phyloP scores from a whole-genome alignment of 495 filamentous ascomycete genomes.

The Lasiosphaeris hirsuta region DNA sequence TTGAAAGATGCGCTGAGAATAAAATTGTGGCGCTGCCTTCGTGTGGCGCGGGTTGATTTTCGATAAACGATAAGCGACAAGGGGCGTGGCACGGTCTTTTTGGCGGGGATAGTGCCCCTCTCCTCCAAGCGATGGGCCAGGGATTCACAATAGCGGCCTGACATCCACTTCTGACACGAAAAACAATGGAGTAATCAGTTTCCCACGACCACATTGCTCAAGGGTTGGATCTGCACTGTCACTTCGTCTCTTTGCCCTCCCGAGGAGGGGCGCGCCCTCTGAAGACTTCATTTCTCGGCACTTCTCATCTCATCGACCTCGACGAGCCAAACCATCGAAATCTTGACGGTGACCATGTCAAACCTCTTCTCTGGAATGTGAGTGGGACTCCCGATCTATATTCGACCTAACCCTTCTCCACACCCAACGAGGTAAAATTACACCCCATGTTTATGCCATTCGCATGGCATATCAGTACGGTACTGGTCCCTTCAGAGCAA shows the following conservation, averaged over 20 bases:
- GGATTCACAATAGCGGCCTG: constrained; percentile 10
- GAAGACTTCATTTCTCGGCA: neutral
- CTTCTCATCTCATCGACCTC: constrained; percentile 5
- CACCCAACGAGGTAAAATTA: neutral
- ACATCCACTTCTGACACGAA: constrained; percentile 8
- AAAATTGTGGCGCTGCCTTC: no score
- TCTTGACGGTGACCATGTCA: constrained; percentile 50
- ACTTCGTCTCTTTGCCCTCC: neutral
- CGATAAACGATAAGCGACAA: constrained; percentile 30
- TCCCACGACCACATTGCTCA: neutral
- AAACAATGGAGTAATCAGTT: constrained; percentile 1
- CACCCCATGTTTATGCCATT: neutral
- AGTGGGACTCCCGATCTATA: constrained; percentile 36
- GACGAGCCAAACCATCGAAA: neutral
- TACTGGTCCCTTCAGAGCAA: no score
- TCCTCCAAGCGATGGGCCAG: constrained; percentile 2
- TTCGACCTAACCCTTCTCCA: constrained; percentile 15
- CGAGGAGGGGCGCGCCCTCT: neutral
- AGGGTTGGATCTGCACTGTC: neutral
- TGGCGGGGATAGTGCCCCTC: constrained; percentile 8
- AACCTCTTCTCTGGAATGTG: constrained; percentile 80
- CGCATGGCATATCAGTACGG: neutral
- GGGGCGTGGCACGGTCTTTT: neutral
- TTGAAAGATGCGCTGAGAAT: no score
- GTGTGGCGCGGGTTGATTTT: neutral